These are phyloP conservation scores for Magnaporthiopsis poae DNA, from an alignment of 2,329 filamentous ascomycete genomes.

Conservation along the genomic window DNA sequence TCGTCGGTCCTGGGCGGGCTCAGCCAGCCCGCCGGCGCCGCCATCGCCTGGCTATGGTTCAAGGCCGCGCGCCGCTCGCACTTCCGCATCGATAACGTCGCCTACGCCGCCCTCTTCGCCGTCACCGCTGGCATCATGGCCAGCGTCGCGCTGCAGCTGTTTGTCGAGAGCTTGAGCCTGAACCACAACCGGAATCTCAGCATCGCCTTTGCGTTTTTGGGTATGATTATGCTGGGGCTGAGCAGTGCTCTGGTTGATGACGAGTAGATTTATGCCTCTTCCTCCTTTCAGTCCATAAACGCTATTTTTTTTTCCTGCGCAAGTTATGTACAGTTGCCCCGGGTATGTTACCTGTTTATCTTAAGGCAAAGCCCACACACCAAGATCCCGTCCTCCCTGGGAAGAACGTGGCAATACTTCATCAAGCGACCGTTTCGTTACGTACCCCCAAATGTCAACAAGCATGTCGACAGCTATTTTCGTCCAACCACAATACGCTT, in stretches of 20 bases:
- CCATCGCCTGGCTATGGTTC: slow-evolving; percentile 77
- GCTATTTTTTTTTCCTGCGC: neutral
- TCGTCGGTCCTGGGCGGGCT: slow-evolving; percentile 74
- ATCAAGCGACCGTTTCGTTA: neutral
- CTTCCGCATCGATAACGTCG: slow-evolving; percentile 41
- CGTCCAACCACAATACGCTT: neutral
- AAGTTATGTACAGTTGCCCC: neutral
- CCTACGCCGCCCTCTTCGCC: slow-evolving; percentile 76
- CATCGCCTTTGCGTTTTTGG: slow-evolving; percentile 69
- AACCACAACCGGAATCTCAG: slow-evolving; percentile 71
- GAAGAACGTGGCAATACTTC: neutral
- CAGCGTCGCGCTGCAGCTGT: slow-evolving; percentile 79
- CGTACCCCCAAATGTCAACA: neutral
- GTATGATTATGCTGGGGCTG: slow-evolving; percentile 78
- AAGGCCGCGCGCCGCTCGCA: slow-evolving; percentile 50
- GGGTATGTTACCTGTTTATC: too few species aligned
- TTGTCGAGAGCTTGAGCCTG: slow-evolving; percentile 73
- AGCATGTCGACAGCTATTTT: neutral
- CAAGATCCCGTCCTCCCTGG: neutral
- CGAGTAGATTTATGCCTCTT: neutral
- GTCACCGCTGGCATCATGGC: slow-evolving; percentile 90
- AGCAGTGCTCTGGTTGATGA: slow-evolving; percentile 51
- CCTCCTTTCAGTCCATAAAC: neutral
- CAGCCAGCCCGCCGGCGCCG: slow-evolving; percentile 78
- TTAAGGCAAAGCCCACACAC: neutral